Evolutionary conservation across 768 basidiomycete genomes (phyloP).

Genomic region (Mycena metata): DNA sequence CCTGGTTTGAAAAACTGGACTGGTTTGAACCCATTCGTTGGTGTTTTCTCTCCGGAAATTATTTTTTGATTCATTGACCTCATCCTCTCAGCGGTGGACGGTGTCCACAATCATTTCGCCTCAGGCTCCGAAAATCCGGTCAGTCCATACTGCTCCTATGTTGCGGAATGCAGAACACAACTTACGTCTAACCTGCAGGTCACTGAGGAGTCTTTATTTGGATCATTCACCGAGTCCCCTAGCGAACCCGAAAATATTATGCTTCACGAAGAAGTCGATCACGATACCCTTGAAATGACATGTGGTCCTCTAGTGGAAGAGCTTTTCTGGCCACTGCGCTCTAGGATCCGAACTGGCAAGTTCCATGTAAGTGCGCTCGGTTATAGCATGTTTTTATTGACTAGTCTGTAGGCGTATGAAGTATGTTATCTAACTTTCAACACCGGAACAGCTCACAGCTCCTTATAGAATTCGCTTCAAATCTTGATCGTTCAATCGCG

Average conservation of each 20-base stretch:
- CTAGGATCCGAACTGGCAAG: conserved; percentile 16
- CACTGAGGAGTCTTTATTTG: not conserved
- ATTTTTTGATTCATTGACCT: too few relatives aligned
- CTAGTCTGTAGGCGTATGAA: conserved; percentile 11
- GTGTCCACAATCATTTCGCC: too few relatives aligned
- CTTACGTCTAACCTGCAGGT: not conserved
- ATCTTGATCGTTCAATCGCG: conserved; percentile 20
- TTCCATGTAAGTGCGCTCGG: not conserved
- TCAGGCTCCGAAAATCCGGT: too few relatives aligned
- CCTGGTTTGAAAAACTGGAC: too few relatives aligned
- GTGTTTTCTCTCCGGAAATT: too few relatives aligned
- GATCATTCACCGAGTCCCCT: not conserved
- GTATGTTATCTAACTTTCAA: not conserved
- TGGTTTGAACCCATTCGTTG: too few relatives aligned
- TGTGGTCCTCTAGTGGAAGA: conserved; percentile 23
- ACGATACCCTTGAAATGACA: conserved; percentile 18
- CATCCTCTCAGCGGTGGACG: too few relatives aligned
- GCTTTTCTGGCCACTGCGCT: conserved; percentile 26
- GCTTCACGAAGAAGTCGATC: conserved; percentile 15
- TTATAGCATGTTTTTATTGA: not conserved
- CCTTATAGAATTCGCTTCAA: conserved; percentile 8
- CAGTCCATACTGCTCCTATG: too few relatives aligned
- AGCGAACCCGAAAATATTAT: not conserved
- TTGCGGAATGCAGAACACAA: too few relatives aligned
- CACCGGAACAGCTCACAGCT: not conserved